Conservation (phyloP, 192 early-diverging fungal species). For the Dissophora ornata region DNA sequence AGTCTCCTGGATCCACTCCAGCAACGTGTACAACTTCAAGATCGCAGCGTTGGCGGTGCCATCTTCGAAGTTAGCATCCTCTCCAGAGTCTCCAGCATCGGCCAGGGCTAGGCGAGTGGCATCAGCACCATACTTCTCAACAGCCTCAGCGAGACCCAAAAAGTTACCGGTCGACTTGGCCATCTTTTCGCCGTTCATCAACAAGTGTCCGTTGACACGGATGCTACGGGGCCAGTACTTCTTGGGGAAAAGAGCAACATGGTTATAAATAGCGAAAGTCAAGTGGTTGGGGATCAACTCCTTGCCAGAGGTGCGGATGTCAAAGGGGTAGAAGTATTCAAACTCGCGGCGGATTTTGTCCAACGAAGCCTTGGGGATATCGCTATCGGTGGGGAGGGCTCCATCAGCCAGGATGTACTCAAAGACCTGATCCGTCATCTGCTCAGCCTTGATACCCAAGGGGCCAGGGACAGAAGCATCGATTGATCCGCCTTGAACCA, state of each 20-base stretch:
- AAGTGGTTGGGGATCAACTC: slow-evolving; percentile 98
- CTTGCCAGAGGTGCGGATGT: slow-evolving; percentile 96
- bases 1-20: slow-evolving; percentile 90
- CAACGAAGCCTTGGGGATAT: slow-evolving; percentile 74
- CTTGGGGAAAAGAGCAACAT: slow-evolving; percentile 94
- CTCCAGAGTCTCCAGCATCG: slow-evolving; percentile 94
- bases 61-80: slow-evolving; percentile 99
- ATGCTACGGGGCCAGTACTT: slow-evolving; percentile 88
- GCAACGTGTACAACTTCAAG: slow-evolving; percentile 87
- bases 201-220: slow-evolving; percentile 94
- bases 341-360: slow-evolving; percentile 89
- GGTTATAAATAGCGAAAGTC: slow-evolving; percentile 97
- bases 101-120: slow-evolving; percentile 95
- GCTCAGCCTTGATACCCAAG: slow-evolving; percentile 78
- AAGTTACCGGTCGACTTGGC: slow-evolving; percentile 98
- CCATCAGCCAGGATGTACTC: slow-evolving; percentile 88
- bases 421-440: slow-evolving; percentile 95
- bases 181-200: slow-evolving; percentile 98
- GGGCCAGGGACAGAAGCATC: slow-evolving; percentile 84
- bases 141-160: slow-evolving; percentile 82
- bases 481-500: slow-evolving; percentile 87
- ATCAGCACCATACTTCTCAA: slow-evolving; percentile 93
- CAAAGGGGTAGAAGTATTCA: slow-evolving; percentile 97
- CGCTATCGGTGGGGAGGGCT: slow-evolving; percentile 66
- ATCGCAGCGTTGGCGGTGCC: slow-evolving; percentile 95